Evolutionary conservation across 345 rosid species (phyloP).

Genomic region (Toxicodendron radicans): DNA sequence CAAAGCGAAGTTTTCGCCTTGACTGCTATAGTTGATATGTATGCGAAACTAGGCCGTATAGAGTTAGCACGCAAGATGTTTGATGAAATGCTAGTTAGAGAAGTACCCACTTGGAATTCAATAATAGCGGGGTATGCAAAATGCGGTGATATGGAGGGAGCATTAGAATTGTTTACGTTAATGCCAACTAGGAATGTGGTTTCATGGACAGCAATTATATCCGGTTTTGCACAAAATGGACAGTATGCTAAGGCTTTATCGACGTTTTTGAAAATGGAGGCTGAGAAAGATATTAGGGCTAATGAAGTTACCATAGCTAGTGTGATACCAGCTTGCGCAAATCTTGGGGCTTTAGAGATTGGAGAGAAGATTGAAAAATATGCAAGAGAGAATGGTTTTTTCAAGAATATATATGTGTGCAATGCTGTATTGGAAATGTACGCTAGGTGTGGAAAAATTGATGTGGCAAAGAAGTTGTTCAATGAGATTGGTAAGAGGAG

Average conservation of each 20-base stretch:
- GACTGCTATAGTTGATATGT: constrained; percentile 58
- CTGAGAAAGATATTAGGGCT: constrained; percentile 43
- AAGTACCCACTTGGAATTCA: constrained; percentile 69
- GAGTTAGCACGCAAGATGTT: constrained; percentile 49
- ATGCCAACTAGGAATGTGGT: constrained; percentile 68
- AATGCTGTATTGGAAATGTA: constrained; percentile 71
- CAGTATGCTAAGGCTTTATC: constrained; percentile 48
- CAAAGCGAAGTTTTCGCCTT: constrained; percentile 49
- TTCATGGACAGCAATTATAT: constrained; percentile 77
- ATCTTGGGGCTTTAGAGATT: constrained; percentile 61
- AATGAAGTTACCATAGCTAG: constrained; percentile 73
- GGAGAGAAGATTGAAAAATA: constrained; percentile 65
- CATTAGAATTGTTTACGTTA: constrained; percentile 47
- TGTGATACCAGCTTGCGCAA: constrained; percentile 74
- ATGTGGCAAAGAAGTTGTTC: constrained; percentile 51
- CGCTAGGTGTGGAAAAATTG: constrained; percentile 69
- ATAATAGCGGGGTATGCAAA: constrained; percentile 62
- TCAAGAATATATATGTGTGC: constrained; percentile 57
- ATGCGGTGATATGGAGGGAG: constrained; percentile 56
- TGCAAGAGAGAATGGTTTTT: constrained; percentile 62
- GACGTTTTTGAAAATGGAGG: constrained; percentile 71
- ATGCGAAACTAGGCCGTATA: constrained; percentile 52
- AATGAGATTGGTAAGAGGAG: constrained; percentile 57
- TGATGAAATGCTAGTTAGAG: constrained; percentile 57
- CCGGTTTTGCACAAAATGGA: constrained; percentile 73